Base-by-base conservation (phyloP, 31 red algal species). In the Porphyra umbilicalis region DNA sequence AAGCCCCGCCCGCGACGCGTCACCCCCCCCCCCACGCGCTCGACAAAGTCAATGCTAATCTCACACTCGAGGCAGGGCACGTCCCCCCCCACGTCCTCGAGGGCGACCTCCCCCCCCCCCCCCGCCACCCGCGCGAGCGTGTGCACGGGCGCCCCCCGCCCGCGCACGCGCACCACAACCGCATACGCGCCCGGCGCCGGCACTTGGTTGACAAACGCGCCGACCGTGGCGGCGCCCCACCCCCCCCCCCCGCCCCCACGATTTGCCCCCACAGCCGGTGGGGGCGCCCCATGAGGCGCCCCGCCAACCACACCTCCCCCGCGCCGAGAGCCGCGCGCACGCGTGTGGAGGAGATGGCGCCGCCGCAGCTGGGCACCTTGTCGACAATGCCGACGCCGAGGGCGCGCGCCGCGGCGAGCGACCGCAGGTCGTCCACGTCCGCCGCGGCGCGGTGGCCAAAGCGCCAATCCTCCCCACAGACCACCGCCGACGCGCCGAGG, bases 381-480 rank as follows among this genome's bases (percentile, higher is more conserved):
- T 75, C 81, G 34, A 87, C 81, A 9, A 90, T 76, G 18, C 39
- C 57, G 35, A 87, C 84, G 2, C 81, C 20, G 33, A 90, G 14
- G n/a, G 38, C 84, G 36, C 76, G 46, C 32, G 31, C 35, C 32
- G 46, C 71, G 33, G 83, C 75, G 35, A 86, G 39, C 33, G 83
- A 33, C 8, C 75, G n/a, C 79, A 92, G 68, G 78, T 91, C 16
- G 11, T 6, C 38, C 37, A 96, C 94, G 77, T 92, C 94, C 14
- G 89, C 94, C 34, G 33, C 33, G 20, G 89, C 89, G n/a, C 82
- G 34, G 75, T 83, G 76, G 10, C 94, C 94, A 84, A 96, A 96
- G 35, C 90, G 81, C 89, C 94, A 96, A 75, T 96, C 89, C 31
- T 39, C 35, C 30, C 94, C 94, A 80, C 94, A 92, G 29, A 92